A percentile compares a stretch with the other conserved stretches of the same genome.
Evolutionary conservation across 1,139 yeast genomes (phyloP).

Genomic region (Blastobotrys proliferans): DNA sequence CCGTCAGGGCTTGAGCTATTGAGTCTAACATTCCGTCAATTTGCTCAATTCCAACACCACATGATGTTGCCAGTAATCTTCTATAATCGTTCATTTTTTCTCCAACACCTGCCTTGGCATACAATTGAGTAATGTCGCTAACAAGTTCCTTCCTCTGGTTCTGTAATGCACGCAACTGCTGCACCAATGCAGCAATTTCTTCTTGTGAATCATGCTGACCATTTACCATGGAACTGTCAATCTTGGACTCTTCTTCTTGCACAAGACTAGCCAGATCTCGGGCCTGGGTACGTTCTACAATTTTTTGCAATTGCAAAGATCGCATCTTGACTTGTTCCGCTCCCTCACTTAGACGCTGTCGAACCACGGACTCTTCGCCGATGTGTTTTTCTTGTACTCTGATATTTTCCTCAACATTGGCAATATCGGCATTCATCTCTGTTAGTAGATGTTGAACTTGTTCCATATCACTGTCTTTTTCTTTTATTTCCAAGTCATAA

Average conservation of each 20-base stretch:
- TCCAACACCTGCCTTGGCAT: slow-evolving; percentile 44
- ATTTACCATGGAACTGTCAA: slow-evolving; percentile 29
- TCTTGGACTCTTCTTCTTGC: slow-evolving; percentile 43
- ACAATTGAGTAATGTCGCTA: slow-evolving; percentile 43
- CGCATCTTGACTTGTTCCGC: slow-evolving; percentile 27
- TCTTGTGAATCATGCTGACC: slow-evolving; percentile 16
- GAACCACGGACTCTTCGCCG: slow-evolving; percentile 34
- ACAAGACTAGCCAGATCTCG: slow-evolving; percentile 47
- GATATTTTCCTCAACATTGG: slow-evolving; percentile 32
- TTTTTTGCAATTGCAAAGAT: slow-evolving; percentile 37
- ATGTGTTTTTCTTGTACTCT: slow-evolving; percentile 30
- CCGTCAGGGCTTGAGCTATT: slow-evolving; percentile 43
- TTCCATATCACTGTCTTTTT: slow-evolving; percentile 46
- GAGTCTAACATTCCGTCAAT: slow-evolving; percentile 70
- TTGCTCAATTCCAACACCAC: slow-evolving; percentile 75
- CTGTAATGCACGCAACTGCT: slow-evolving; percentile 46
- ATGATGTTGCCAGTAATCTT: slow-evolving; percentile 72
- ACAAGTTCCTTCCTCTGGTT: slow-evolving; percentile 43
- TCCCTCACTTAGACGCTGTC: slow-evolving; percentile 12
- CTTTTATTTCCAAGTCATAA: slow-evolving; percentile 49
- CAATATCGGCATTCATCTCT: slow-evolving; percentile 41
- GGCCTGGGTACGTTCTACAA: slow-evolving; percentile 55
- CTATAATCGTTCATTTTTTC: slow-evolving; percentile 78
- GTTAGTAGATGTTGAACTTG: slow-evolving; percentile 43
- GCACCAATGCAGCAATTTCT: slow-evolving; percentile 34